Evolutionary conservation across 75 land plant species (phyloP).

Genomic region (Pinus tabuliformis): DNA sequence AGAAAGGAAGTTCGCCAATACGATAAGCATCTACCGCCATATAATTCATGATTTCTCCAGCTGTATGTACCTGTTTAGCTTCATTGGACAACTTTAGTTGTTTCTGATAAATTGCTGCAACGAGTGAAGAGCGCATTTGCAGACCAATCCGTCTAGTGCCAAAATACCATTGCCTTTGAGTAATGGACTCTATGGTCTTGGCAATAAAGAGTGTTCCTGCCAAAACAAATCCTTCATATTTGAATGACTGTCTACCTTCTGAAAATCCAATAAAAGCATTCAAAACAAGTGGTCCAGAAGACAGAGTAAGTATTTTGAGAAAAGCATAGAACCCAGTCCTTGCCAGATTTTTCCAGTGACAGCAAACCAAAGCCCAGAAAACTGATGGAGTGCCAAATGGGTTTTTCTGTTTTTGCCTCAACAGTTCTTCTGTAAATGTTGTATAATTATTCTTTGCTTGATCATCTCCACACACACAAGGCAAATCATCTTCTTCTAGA

Average conservation of each 20-base stretch:
- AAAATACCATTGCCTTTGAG: conserved; percentile 34
- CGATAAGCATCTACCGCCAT: conserved; percentile 39
- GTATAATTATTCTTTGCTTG: conserved; percentile 34
- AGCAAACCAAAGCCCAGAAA: conserved; percentile 28
- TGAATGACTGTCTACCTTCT: conserved; percentile 32
- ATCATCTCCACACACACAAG: conserved; percentile 39
- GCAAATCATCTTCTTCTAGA: conserved; percentile 61
- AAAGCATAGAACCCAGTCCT: conserved; percentile 61
- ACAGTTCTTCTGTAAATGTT: conserved; percentile 21
- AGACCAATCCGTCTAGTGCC: conserved; percentile 23
- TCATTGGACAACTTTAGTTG: conserved; percentile 24
- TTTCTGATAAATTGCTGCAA: conserved; percentile 31
- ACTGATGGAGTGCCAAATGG: conserved; percentile 24
- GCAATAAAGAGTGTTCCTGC: conserved; percentile 14
- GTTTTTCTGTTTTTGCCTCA: neutral
- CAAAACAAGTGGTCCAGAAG: conserved; percentile 66
- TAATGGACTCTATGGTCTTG: conserved; percentile 16
- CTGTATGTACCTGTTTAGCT: conserved; percentile 20
- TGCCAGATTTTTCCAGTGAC: conserved; percentile 48
- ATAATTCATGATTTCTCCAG: conserved; percentile 36
- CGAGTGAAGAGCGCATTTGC: conserved; percentile 19
- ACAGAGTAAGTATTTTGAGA: conserved; percentile 40
- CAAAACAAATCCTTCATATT: conserved; percentile 32
- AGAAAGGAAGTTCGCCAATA: conserved; percentile 27
- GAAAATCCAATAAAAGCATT: conserved; percentile 62